A percentile compares a stretch with the other conserved stretches of the same genome.
Evolutionary conservation across 129 eudicot genomes (phyloP).

Genomic region (Cynara cardunculus): DNA sequence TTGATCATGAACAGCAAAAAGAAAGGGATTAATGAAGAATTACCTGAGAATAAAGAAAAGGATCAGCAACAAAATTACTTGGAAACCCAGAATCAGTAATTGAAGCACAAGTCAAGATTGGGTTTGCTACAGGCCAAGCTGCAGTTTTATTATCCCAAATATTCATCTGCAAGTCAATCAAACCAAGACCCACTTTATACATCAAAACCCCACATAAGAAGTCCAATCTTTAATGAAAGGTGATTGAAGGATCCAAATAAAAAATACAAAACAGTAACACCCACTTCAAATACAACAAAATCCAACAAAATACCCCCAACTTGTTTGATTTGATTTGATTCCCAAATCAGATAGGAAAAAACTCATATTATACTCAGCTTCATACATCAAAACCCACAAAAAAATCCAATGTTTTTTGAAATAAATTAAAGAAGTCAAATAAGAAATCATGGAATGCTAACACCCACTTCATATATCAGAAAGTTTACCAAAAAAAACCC

Average conservation of each 20-base stretch:
- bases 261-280: constrained; percentile 4
- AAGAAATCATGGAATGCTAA: background rate
- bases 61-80: constrained; percentile 92
- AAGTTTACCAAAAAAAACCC: background rate
- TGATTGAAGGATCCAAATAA: background rate
- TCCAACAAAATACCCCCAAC: background rate
- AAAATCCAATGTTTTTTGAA: background rate
- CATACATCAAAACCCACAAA: background rate
- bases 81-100: constrained; percentile 65
- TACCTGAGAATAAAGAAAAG: constrained; percentile 80
- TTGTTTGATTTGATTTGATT: background rate
- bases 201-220: constrained; percentile 11
- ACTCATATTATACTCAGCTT: background rate
- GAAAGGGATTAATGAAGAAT: background rate
- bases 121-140: constrained; percentile 95
- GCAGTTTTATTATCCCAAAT: constrained; percentile 62
- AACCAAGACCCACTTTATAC: background rate
- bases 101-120: constrained; percentile 86
- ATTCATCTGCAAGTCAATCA: constrained; percentile 52
- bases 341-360: background rate
- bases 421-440: background rate
- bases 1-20: background rate
- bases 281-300: constrained; percentile 14
- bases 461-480: background rate
- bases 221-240: background rate